These are phyloP conservation scores for Gynochthodes officinalis DNA, from an alignment of 257 asterid species.

Conservation along the genomic window DNA sequence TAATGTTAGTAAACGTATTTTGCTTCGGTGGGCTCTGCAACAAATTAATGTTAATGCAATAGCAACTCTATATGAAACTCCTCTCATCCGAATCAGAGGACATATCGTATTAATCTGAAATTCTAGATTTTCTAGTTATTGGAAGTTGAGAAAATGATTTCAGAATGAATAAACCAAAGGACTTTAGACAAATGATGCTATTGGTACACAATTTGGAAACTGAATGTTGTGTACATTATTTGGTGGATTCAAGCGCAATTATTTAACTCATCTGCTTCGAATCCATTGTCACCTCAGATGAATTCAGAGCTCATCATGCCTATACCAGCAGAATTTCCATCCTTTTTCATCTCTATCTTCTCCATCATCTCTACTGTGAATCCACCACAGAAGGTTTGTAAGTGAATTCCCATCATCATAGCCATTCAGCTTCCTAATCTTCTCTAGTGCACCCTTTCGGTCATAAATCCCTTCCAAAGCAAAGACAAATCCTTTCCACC, in stretches of 20 bases:
- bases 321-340: slow-evolving; percentile 57
- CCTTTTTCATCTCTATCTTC: slow-evolving; percentile 34
- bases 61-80: background rate
- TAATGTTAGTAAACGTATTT: background rate
- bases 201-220: background rate
- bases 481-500: slow-evolving; percentile 88
- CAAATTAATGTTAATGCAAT: background rate
- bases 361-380: slow-evolving; percentile 54
- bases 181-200: background rate
- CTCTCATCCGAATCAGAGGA: too few relatives aligned
- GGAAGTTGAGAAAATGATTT: background rate
- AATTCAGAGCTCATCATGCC: slow-evolving; percentile 63
- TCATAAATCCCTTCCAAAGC: slow-evolving; percentile 80
- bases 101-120: too few relatives aligned
- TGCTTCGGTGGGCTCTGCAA: background rate
- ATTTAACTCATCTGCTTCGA: background rate
- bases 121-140: too few relatives aligned
- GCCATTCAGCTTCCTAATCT: slow-evolving; percentile 50
- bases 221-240: background rate
- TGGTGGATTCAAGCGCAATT: slow-evolving; percentile 7
- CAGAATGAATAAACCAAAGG: background rate
- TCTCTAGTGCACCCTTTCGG: slow-evolving; percentile 43
- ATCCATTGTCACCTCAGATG: background rate
- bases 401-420: slow-evolving; percentile 81
- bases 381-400: slow-evolving; percentile 91